Evolutionary conservation across 176 grass and related monocot genomes (phyloP), one percentile per base, ranked within the genome.

Genomic region (Ananas comosus): DNA sequence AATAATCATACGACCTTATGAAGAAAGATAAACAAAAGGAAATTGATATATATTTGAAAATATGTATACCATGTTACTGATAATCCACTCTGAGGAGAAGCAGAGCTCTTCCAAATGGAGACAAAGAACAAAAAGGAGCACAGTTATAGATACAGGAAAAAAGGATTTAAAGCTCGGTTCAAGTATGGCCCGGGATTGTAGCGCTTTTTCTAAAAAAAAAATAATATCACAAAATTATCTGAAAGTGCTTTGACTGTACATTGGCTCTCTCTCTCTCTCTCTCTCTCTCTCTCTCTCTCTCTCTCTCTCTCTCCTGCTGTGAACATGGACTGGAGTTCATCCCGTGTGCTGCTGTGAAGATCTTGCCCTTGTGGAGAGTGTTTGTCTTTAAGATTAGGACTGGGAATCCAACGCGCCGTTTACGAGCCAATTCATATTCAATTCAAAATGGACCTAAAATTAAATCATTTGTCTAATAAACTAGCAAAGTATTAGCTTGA

Each of bases 331-430:
- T 85, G 81, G 78, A 80, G 72, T 83, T 95, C 85, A 76, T 90
- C 79, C 80, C 73, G 71, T 87, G 91, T 95, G 85, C 87, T 80
- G 76, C 73, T 77, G 76, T 82, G 72, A 85, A 87, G 87, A 95
- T 95, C 70, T 87, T 90, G 91, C 85, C 83, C 81, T 90, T 82
- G 86, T 80, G 81, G 71, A 76, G 82, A 83, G 76, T 70, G 67
- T 85, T 67, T 67, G 73, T 78, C 69, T 70, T 64, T 33, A 42
- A 42, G 33, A 42, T 42, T 42, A 33, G 33, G 33, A 6, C 33
- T 0, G 4, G 5, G 3, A 42, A 42, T 42, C 4, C 5, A 42
- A 6, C 33, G 5, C 3, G 0, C 5, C 4, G 5, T 42, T 42
- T 42, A 6, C 3, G 4, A 6, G 33, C 4, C 3, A 27, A 3